phyloP scores from a whole-genome alignment of 352 stramenopile species.

The Globisporangium emineosum region DNA sequence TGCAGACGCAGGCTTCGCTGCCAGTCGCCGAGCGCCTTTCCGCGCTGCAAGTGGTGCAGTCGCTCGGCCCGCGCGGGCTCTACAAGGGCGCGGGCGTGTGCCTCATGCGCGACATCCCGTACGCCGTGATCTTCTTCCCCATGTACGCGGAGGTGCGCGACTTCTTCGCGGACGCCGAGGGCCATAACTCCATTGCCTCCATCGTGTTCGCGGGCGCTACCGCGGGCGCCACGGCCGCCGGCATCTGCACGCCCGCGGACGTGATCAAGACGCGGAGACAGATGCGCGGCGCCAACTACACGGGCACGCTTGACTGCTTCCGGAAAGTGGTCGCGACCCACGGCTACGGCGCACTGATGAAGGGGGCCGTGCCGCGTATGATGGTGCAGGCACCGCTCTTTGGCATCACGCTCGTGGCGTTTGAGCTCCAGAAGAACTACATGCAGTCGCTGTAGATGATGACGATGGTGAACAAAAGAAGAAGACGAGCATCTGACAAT shows the following conservation, averaged over 20 bases:
- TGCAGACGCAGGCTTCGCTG: constrained; percentile 84
- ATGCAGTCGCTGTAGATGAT: constrained; percentile 51
- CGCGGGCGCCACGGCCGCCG: constrained; percentile 60
- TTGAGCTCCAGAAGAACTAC: constrained; percentile 89
- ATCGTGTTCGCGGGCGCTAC: constrained; percentile 62
- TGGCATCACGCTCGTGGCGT: constrained; percentile 78
- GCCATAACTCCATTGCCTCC: constrained; percentile 50
- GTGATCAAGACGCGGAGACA: constrained; percentile 90
- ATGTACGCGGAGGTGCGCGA: constrained; percentile 77
- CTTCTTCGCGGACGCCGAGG: constrained; percentile 41
- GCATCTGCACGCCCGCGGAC: constrained; percentile 63
- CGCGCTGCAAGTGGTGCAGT: constrained; percentile 52
- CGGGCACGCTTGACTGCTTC: constrained; percentile 80
- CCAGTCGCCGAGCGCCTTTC: constrained; percentile 57
- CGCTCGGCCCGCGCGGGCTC: constrained; percentile 75
- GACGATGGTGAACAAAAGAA: background rate
- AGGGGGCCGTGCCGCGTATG: constrained; percentile 81
- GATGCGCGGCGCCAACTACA: constrained; percentile 78
- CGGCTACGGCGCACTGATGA: constrained; percentile 83
- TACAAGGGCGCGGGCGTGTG: constrained; percentile 88
- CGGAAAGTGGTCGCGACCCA: constrained; percentile 72
- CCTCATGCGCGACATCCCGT: constrained; percentile 90
- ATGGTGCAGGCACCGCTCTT: constrained; percentile 86
- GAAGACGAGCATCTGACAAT: background rate
- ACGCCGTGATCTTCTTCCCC: constrained; percentile 93